Base-by-base conservation (phyloP, 345 rosid genomes). In the Boechera retrofracta region DNA sequence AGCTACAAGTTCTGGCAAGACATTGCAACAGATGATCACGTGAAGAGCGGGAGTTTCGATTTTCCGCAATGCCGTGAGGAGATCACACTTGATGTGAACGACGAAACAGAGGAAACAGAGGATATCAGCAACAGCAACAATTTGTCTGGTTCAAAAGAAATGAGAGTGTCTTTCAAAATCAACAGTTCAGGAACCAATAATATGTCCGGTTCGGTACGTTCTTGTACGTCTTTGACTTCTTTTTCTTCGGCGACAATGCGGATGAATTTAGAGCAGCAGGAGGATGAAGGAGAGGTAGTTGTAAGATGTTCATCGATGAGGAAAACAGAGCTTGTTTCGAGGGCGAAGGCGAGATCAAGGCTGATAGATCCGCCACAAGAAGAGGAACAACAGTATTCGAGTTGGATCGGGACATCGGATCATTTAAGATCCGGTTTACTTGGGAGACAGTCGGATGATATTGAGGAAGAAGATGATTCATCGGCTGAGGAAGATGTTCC, bases 401-500 rank as follows among this genome's bases (percentile, higher is more conserved):
- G 80, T n/a, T 64, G 76, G 74, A 58, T 83, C 0, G 80, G 67
- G 28, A 89, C 77, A 61, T 94, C 97, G 0, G 91, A 83, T 4
- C 87, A 68, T 32, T 3, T 88, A 11, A 80, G 60, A 78, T 90
- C 97, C 2, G 96, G 91, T 47, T 5, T 85, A 28, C 10, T 86
- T 41, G 68, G 73, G 1, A 84, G 72, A 73, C 74, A 28, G 1
- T 29, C 47, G 5, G 88, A 71, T 0, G 86, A 64, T 41, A 53
- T 72, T 0, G 98, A 94, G 0, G 97, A 92, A 7, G 94, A 89
- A n/a, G 92, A 94, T 0, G 96, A 90, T 51, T 83, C 87, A 2
- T 81, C 87, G 4, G 81, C 80, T 10, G 85, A 79, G 0, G 97
- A 88, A 26, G 99, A 95, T 75, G 72, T 95, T 12, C 99, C 98